Conservation (phyloP, 768 basidiomycete genomes). For the Mycena maculata region DNA sequence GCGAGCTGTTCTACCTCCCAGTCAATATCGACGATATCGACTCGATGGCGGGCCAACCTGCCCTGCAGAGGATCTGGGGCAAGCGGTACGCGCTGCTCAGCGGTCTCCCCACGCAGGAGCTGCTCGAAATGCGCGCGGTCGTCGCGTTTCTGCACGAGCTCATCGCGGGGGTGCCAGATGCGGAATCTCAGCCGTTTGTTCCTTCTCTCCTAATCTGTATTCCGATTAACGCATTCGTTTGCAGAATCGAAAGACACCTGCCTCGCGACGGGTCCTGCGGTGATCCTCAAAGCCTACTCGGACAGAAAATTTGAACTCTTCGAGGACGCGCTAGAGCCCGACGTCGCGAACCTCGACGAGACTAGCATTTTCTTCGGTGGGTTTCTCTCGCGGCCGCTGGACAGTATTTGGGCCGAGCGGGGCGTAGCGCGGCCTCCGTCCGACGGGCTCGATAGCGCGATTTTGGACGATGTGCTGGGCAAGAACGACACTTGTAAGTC, state of each 20-base stretch:
- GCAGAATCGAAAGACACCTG: constrained; percentile 25
- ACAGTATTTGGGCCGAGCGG: background rate
- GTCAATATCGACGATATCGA: constrained; percentile 33
- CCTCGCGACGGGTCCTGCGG: constrained; percentile 27
- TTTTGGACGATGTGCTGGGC: constrained; percentile 13
- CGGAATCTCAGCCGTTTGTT: constrained; percentile 11
- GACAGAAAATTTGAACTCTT: background rate
- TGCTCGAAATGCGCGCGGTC: constrained; percentile 20
- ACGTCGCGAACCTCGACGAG: constrained; percentile 26
- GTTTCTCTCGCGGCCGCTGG: constrained; percentile 18
- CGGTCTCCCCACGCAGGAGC: constrained; percentile 14
- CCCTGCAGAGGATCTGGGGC: constrained; percentile 5
- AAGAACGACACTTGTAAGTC: background rate
- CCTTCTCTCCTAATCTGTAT: background rate
- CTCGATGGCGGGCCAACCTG: constrained; percentile 26
- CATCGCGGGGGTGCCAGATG: constrained; percentile 10
- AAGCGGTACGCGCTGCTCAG: constrained; percentile 10
- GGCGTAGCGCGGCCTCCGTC: background rate
- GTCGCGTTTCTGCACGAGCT: constrained; percentile 26
- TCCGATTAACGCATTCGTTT: background rate
- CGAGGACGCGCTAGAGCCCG: constrained; percentile 29
- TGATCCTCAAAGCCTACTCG: constrained; percentile 18
- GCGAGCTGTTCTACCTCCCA: constrained; percentile 33
- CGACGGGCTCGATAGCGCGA: constrained; percentile 9
- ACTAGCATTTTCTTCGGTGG: constrained; percentile 25